Evolutionary conservation across 2,329 filamentous ascomycete genomes (phyloP).

Genomic region (Coniochaeta sp.): DNA sequence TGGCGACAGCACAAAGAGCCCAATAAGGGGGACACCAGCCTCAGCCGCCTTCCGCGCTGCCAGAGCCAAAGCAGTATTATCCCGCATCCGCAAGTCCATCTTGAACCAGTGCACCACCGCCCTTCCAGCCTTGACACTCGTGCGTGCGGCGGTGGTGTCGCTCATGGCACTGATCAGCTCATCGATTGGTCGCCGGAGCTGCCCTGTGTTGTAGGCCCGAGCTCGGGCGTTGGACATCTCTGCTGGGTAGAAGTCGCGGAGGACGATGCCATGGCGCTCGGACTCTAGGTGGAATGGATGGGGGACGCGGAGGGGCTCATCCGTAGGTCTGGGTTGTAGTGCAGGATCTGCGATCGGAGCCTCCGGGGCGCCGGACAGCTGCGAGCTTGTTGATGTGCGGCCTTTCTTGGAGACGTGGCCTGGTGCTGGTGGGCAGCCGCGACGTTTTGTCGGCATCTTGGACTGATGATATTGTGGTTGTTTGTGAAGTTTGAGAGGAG

Average conservation of each 20-base stretch:
- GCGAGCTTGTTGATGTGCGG: background rate
- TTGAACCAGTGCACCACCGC: conserved; percentile 90
- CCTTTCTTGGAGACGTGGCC: background rate
- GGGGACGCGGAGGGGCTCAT: conserved; percentile 32
- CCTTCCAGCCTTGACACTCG: conserved; percentile 43
- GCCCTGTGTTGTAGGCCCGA: conserved; percentile 62
- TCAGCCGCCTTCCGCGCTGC: conserved; percentile 47
- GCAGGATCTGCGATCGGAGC: background rate
- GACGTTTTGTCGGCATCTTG: background rate
- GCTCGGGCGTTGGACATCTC: conserved; percentile 82
- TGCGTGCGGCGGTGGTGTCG: conserved; percentile 50
- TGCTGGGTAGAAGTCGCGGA: conserved; percentile 72
- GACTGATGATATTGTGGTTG: too few relatives aligned
- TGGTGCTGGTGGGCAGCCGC: background rate
- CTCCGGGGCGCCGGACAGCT: background rate
- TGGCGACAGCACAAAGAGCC: conserved; percentile 72
- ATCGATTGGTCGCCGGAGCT: conserved; percentile 67
- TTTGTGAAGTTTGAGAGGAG: too few relatives aligned
- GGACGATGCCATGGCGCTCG: conserved; percentile 54
- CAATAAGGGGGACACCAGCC: conserved; percentile 57
- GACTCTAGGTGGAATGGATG: conserved; percentile 39
- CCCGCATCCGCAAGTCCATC: conserved; percentile 64
- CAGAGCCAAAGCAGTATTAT: conserved; percentile 65
- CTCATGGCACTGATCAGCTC: conserved; percentile 52
- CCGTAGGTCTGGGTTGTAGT: conserved; percentile 12